phyloP scores from a whole-genome alignment of 495 filamentous ascomycete genomes.

The Aspergillus egyptiacus region DNA sequence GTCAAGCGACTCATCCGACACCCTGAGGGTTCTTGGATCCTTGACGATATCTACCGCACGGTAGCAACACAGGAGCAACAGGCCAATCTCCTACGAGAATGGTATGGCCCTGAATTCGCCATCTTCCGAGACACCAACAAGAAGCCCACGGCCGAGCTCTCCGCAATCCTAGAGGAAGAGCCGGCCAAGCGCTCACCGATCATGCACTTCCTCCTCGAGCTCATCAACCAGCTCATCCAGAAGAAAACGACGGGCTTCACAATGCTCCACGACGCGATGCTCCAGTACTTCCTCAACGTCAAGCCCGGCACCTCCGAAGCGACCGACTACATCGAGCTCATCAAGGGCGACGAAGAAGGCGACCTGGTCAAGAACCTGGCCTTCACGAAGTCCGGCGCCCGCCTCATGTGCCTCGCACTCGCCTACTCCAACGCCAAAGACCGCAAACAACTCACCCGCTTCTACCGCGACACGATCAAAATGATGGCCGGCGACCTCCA shows the following conservation, averaged over 20 bases:
- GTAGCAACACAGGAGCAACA: slow-evolving; percentile 81
- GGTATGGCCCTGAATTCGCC: slow-evolving; percentile 93
- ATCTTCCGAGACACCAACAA: slow-evolving; percentile 59
- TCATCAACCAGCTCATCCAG: slow-evolving; percentile 85
- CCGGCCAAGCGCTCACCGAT: slow-evolving; percentile 83
- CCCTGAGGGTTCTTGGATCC: slow-evolving; percentile 90
- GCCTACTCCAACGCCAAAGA: slow-evolving; percentile 88
- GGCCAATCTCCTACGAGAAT: slow-evolving; percentile 78
- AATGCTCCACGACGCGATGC: slow-evolving; percentile 95
- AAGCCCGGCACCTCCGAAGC: slow-evolving; percentile 70
- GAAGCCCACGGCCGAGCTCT: slow-evolving; percentile 50
- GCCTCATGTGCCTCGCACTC: slow-evolving; percentile 71
- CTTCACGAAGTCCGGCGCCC: slow-evolving; percentile 84
- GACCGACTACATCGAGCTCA: slow-evolving; percentile 79
- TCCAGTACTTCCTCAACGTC: slow-evolving; percentile 85
- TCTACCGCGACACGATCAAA: slow-evolving; percentile 79
- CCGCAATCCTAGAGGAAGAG: slow-evolving; percentile 61
- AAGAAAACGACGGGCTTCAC: slow-evolving; percentile 95
- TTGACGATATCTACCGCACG: slow-evolving; percentile 90
- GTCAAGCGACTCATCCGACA: slow-evolving; percentile 91
- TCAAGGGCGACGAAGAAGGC: slow-evolving; percentile 84
- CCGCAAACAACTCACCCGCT: slow-evolving; percentile 77
- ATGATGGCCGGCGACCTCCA: slow-evolving; percentile 71
- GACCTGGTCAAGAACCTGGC: slow-evolving; percentile 90
- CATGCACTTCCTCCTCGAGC: slow-evolving; percentile 73